Evolutionary conservation across 2,329 filamentous ascomycete genomes (phyloP).

Genomic region (Pseudogymnoascus sp.): DNA sequence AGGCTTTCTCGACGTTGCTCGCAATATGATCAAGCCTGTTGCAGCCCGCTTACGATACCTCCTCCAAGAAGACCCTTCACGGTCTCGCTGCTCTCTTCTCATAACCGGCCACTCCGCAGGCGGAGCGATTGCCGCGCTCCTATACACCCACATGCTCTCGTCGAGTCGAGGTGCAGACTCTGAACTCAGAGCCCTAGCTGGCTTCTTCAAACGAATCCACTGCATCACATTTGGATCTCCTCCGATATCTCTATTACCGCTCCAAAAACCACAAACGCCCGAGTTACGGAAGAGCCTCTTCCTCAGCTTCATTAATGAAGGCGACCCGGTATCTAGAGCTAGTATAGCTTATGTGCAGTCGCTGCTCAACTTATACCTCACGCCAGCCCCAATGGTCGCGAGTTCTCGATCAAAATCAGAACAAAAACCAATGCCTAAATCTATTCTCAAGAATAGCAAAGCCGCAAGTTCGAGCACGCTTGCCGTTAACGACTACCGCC

Average conservation of each 20-base stretch:
- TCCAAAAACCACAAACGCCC: constrained; percentile 47
- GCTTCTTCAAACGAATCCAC: constrained; percentile 69
- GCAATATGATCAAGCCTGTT: constrained; percentile 66
- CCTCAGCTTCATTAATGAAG: constrained; percentile 75
- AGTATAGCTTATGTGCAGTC: constrained; percentile 69
- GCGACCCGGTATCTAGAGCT: constrained; percentile 70
- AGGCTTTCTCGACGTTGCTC: constrained; percentile 69
- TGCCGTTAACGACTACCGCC: constrained; percentile 17
- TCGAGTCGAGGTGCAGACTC: constrained; percentile 46
- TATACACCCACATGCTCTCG: constrained; percentile 76
- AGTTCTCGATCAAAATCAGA: constrained; percentile 8
- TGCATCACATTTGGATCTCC: constrained; percentile 83
- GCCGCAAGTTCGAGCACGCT: constrained; percentile 20
- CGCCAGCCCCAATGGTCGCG: constrained; percentile 41
- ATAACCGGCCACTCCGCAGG: constrained; percentile 84
- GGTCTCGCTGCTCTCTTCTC: constrained; percentile 60
- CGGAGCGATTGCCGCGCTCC: constrained; percentile 70
- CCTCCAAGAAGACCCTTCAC: constrained; percentile 61
- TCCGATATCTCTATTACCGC: constrained; percentile 63
- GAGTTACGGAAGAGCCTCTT: constrained; percentile 61
- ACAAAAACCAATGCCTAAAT: constrained; percentile 5
- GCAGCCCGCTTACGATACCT: constrained; percentile 61
- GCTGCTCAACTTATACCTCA: constrained; percentile 61
- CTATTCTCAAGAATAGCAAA: constrained; percentile 4
- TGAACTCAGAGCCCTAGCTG: constrained; percentile 61